A percentile compares a stretch with the other conserved stretches of the same genome.
phyloP scores from a whole-genome alignment of 108 stramenopile species.

The Pseudonitzschia pungens region DNA sequence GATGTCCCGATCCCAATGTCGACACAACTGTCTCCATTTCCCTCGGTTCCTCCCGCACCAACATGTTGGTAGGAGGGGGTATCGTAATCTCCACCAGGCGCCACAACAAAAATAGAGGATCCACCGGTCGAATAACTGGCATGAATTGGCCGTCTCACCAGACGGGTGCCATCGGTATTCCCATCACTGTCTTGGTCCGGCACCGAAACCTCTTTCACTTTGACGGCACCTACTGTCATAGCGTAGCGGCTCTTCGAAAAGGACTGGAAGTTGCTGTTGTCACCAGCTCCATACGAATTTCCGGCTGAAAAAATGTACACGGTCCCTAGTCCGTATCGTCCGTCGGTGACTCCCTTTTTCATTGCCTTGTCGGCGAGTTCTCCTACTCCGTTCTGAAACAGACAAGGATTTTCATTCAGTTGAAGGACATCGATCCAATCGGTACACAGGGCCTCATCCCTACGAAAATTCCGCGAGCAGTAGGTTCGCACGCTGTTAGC shows the following conservation, averaged over 20 bases:
- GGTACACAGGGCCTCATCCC: slow-evolving; percentile 16
- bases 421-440: slow-evolving; percentile 28
- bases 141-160: slow-evolving; percentile 16
- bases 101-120: slow-evolving; percentile 35
- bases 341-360: slow-evolving; percentile 8
- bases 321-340: slow-evolving; percentile 26
- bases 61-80: slow-evolving; percentile 9
- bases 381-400: slow-evolving; percentile 1
- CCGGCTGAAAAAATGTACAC: slow-evolving; percentile 34
- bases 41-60: slow-evolving; percentile 15
- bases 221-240: slow-evolving; percentile 33
- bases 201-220: background rate
- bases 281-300: slow-evolving; percentile 18
- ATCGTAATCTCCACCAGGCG: slow-evolving; percentile 43
- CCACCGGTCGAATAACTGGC: slow-evolving; percentile 40
- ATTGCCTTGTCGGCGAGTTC: background rate
- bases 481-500: background rate
- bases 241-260: slow-evolving; percentile 25
- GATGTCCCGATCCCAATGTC: slow-evolving; percentile 37
- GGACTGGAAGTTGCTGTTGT: slow-evolving; percentile 29
- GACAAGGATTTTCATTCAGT: background rate
- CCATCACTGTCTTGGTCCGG: too few species aligned
- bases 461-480: slow-evolving; percentile 7
- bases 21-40: slow-evolving; percentile 13
- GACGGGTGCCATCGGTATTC: too few species aligned